Evolutionary conservation across 768 basidiomycete genomes (phyloP).

Genomic region (Pholiota conissans): DNA sequence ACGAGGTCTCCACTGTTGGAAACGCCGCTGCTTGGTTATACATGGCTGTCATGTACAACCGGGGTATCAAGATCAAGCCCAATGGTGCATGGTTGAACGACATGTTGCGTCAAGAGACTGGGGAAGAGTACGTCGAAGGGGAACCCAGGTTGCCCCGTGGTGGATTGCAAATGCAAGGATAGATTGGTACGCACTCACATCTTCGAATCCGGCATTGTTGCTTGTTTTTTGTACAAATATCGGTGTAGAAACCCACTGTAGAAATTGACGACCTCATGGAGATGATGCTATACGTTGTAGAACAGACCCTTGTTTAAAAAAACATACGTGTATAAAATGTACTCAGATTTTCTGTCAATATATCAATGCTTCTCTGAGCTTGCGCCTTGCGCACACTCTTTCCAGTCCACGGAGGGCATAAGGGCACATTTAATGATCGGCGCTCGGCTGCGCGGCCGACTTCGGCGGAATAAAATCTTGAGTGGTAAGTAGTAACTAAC

Average conservation of each 20-base stretch:
- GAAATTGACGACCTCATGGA: neutral
- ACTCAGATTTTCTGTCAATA: neutral
- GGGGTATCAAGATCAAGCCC: constrained; percentile 76
- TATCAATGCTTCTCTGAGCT: neutral
- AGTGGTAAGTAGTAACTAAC: too few species aligned
- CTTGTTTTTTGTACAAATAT: neutral
- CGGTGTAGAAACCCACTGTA: neutral
- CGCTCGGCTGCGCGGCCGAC: neutral
- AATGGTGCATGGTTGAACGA: constrained; percentile 87
- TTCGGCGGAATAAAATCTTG: neutral
- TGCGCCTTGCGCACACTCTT: too few species aligned
- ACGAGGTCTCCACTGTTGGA: constrained; percentile 84
- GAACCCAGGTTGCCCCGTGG: constrained; percentile 75
- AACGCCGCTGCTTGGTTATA: constrained; percentile 66
- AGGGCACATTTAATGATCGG: neutral
- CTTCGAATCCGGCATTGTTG: neutral
- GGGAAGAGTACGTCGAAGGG: constrained; percentile 61
- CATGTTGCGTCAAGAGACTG: constrained; percentile 72
- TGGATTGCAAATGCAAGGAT: constrained; percentile 58
- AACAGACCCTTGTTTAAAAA: neutral
- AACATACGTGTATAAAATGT: neutral
- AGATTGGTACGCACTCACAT: neutral
- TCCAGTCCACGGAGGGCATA: too few species aligned
- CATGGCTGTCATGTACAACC: constrained; percentile 77
- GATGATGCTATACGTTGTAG: neutral